Base-by-base conservation (phyloP, 2,329 filamentous ascomycete genomes). In the Fusarium sp. region DNA sequence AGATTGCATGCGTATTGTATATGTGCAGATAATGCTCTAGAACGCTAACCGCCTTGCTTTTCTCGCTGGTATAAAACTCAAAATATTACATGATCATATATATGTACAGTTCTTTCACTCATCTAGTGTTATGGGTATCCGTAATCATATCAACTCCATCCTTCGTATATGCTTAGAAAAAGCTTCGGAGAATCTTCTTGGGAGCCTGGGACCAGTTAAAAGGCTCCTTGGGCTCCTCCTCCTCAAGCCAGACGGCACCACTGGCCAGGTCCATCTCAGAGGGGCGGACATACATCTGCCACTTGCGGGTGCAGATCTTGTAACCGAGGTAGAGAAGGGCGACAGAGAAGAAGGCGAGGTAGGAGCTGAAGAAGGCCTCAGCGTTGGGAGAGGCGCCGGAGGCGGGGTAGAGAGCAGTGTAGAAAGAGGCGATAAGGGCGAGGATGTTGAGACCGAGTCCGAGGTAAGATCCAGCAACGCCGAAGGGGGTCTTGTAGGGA, bases 391-490 rank as follows among this genome's bases (percentile, higher is more conserved):
- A 92, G 7, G 92, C 90, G 33, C 92, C 93, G 17, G 61, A 63
- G 17, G 73, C 55, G 44, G 64, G 67, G 60, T 46, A 75, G 37
- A 77, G 73, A 37, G 75, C 74, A 60, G 91, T 91, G 92, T 94
- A 98, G 84, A 97, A 95, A 80, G 97, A 94, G 3, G 93, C 93
- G 48, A 92, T 78, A n/a, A 98, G 86, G 32, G 97, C 90, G 42
- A 96, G 81, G 32, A 87, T 64, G 82, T 97, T 97, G 78, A 97
- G 89, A 40, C 84, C 70, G 55, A 97, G 86, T 30, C 95, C 95
- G 38, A 96, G 70, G 86, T 91, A 98, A 13, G 93, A 97, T 14
- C 95, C 95, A n/a, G 87, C 74, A 12, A 96, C 83, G 64, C 95
- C 95, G 10, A 92, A 88, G 78, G 97, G 93, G 2, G 92, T 93